A percentile compares a stretch with the other conserved stretches of the same genome.
Evolutionary conservation across 306 rosid species (phyloP).

Genomic region (Begonia peltatifolia): DNA sequence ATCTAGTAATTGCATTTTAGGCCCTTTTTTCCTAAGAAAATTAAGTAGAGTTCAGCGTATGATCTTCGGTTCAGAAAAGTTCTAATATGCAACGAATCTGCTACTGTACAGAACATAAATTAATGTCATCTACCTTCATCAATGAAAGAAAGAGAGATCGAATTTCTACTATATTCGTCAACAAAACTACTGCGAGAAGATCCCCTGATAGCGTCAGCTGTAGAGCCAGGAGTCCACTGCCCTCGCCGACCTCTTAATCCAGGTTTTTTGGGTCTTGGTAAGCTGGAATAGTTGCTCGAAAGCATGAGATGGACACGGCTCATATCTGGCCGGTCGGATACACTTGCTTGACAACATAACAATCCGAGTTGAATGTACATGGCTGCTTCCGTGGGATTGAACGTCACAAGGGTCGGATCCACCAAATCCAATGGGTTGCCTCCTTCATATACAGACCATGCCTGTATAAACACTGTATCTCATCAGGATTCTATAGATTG

Average conservation of each 20-base stretch:
- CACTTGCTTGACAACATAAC: slow-evolving; percentile 59
- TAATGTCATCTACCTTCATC: slow-evolving; percentile 48
- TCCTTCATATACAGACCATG: slow-evolving; percentile 66
- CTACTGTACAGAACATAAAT: background rate
- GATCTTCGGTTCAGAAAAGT: too few relatives aligned
- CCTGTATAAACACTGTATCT: slow-evolving; percentile 19
- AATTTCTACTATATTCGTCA: slow-evolving; percentile 68
- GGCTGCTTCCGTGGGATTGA: slow-evolving; percentile 60
- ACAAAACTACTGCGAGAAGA: slow-evolving; percentile 38
- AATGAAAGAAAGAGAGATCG: slow-evolving; percentile 59
- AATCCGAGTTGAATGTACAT: slow-evolving; percentile 87
- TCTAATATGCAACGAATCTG: background rate
- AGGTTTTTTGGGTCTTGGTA: slow-evolving; percentile 66
- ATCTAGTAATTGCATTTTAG: too few relatives aligned
- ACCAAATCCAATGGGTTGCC: slow-evolving; percentile 45
- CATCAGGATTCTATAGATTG: too few relatives aligned
- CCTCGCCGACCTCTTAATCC: slow-evolving; percentile 69
- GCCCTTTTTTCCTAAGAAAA: too few relatives aligned
- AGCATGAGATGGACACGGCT: slow-evolving; percentile 64
- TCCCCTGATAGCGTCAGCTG: slow-evolving; percentile 21
- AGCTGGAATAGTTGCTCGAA: slow-evolving; percentile 60
- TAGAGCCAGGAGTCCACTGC: slow-evolving; percentile 35
- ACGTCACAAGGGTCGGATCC: slow-evolving; percentile 36
- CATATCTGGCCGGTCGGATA: slow-evolving; percentile 73
- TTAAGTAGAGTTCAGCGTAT: too few relatives aligned